These are phyloP conservation scores for Allomyces javanicus DNA, from an alignment of 192 early-diverging fungal genomes.

Conservation along the genomic window DNA sequence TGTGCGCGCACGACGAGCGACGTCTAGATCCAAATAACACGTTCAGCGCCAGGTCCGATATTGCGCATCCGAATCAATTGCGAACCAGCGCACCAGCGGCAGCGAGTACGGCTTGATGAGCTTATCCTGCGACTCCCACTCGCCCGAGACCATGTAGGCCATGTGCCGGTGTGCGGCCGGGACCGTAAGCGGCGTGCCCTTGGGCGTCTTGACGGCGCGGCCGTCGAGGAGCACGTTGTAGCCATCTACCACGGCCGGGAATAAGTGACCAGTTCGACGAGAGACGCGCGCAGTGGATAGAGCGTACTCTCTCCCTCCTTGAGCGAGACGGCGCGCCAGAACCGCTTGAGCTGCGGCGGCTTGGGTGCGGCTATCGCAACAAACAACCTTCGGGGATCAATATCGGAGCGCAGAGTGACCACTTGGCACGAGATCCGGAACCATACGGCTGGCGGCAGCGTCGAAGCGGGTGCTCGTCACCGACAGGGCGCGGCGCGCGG, in stretches of 20 bases:
- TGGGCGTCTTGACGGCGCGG: slow-evolving; percentile 65
- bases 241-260: slow-evolving; percentile 8
- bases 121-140: slow-evolving; percentile 80
- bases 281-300: neutral
- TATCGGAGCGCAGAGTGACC: too few species aligned
- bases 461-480: slow-evolving; percentile 18
- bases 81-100: slow-evolving; percentile 26
- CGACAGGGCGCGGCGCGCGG: slow-evolving; percentile 10
- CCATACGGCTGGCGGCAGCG: too few species aligned
- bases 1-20: slow-evolving; percentile 71
- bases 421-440: too few species aligned
- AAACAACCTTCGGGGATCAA: too few species aligned
- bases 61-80: neutral
- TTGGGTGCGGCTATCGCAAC: neutral
- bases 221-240: slow-evolving; percentile 48
- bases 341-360: slow-evolving; percentile 20
- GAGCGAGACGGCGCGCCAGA: slow-evolving; percentile 36
- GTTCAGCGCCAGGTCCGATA: neutral
- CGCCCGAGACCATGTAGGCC: slow-evolving; percentile 66
- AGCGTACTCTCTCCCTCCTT: slow-evolving; percentile 22
- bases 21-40: slow-evolving; percentile 29
- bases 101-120: slow-evolving; percentile 65
- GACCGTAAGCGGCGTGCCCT: slow-evolving; percentile 43
- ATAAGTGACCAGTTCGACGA: neutral
- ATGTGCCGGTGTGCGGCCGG: slow-evolving; percentile 31